Percentiles rank a stretch among this genome's conserved stretches.
Evolutionary conservation across 352 stramenopile species (phyloP).

Genomic region (Aphanomyces astaci): DNA sequence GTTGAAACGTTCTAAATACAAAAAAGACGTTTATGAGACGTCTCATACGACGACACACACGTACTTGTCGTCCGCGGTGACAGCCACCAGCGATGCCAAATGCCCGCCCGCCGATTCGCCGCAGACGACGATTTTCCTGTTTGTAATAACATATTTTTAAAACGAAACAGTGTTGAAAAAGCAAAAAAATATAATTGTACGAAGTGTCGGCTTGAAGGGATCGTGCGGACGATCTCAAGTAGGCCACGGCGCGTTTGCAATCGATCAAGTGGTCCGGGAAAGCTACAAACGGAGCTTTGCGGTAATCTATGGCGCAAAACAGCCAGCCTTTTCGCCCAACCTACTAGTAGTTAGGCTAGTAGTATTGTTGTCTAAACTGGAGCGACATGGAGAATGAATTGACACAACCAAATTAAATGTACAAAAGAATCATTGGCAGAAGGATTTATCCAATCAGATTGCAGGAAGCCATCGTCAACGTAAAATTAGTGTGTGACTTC

Average conservation of each 20-base stretch:
- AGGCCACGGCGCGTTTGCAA: slow-evolving; percentile 59
- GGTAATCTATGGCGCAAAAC: slow-evolving; percentile 73
- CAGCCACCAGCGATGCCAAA: slow-evolving; percentile 53
- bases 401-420: too few relatives aligned
- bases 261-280: slow-evolving; percentile 68
- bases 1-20: slow-evolving; percentile 34
- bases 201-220: slow-evolving; percentile 43
- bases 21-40: neutral
- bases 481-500: too few relatives aligned
- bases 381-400: too few relatives aligned
- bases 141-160: neutral
- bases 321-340: slow-evolving; percentile 44
- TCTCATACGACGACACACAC: neutral
- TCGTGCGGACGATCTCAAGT: slow-evolving; percentile 37
- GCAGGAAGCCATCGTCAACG: too few relatives aligned
- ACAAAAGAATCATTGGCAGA: too few relatives aligned
- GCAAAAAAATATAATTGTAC: too few relatives aligned
- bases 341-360: slow-evolving; percentile 7
- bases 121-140: slow-evolving; percentile 43
- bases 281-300: slow-evolving; percentile 50
- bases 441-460: too few relatives aligned
- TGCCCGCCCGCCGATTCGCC: slow-evolving; percentile 67
- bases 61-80: slow-evolving; percentile 51
- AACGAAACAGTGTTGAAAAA: too few relatives aligned
- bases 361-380: too few relatives aligned